Conservation (phyloP, 257 asterid genomes). For the Solanum pennellii region DNA sequence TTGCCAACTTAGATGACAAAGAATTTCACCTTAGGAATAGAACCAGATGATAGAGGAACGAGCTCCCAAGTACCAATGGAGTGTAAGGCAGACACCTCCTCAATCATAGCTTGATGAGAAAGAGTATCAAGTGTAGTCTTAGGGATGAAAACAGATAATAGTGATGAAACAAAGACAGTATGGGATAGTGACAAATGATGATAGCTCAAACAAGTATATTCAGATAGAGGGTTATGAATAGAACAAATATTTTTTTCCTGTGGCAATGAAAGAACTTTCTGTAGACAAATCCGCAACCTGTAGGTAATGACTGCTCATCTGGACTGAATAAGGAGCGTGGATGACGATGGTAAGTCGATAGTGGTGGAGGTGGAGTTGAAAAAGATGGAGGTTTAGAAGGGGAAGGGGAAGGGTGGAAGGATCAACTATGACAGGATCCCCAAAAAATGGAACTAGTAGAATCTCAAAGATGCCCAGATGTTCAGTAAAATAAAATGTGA, state of each 20-base stretch:
- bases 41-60: neutral
- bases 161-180: neutral
- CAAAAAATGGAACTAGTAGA: neutral
- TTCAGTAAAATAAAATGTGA: neutral
- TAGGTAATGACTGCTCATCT: neutral
- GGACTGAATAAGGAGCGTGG: neutral
- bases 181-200: neutral
- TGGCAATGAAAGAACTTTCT: neutral
- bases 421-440: neutral
- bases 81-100: neutral
- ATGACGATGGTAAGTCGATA: neutral
- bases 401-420: neutral
- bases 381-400: neutral
- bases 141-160: neutral
- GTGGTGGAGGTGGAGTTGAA: neutral
- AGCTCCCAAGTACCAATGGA: neutral
- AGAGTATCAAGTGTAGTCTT: neutral
- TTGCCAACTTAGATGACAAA: neutral
- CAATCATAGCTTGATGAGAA: neutral
- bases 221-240: neutral
- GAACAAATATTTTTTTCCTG: neutral
- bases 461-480: neutral
- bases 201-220: neutral
- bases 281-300: neutral
- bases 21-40: neutral